Conservation (phyloP, 192 early-diverging fungal genomes). For the Podila verticillata region DNA sequence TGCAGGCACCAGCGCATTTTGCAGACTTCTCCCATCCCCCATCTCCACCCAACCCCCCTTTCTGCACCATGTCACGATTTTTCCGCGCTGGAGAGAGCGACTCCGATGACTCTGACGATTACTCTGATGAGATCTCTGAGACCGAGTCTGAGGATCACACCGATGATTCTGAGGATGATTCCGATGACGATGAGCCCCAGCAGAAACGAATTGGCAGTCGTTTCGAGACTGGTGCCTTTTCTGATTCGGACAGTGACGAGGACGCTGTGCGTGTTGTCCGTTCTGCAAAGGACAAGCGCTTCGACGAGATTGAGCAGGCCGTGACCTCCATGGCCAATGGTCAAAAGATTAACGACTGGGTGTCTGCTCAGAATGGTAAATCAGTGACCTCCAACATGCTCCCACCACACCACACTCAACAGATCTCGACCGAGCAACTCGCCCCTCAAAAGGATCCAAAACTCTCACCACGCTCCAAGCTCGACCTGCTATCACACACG, state of each 20-base stretch:
- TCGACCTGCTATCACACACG: too few species aligned
- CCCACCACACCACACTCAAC: neutral
- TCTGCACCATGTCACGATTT: conserved; percentile 83
- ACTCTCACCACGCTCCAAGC: too few species aligned
- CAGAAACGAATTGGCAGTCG: conserved; percentile 36
- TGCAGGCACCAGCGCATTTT: neutral
- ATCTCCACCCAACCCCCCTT: neutral
- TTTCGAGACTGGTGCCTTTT: conserved; percentile 50
- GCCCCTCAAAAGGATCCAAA: too few species aligned
- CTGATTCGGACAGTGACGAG: conserved; percentile 72
- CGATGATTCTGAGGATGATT: conserved; percentile 50
- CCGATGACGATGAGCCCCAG: conserved; percentile 64
- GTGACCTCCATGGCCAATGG: conserved; percentile 76
- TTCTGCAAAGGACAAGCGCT: conserved; percentile 87
- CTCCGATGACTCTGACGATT: conserved; percentile 69
- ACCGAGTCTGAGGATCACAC: conserved; percentile 55
- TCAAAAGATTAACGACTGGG: conserved; percentile 92
- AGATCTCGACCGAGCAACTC: neutral
- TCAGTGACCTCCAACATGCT: neutral
- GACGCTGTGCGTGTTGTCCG: conserved; percentile 80
- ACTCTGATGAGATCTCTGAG: conserved; percentile 62
- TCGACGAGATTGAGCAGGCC: conserved; percentile 80
- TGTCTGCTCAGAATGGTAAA: conserved; percentile 76
- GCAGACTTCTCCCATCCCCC: neutral
- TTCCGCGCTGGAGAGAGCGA: conserved; percentile 80